Evolutionary conservation across 2,329 filamentous ascomycete species (phyloP).

Genomic region (Clonostachys solani): DNA sequence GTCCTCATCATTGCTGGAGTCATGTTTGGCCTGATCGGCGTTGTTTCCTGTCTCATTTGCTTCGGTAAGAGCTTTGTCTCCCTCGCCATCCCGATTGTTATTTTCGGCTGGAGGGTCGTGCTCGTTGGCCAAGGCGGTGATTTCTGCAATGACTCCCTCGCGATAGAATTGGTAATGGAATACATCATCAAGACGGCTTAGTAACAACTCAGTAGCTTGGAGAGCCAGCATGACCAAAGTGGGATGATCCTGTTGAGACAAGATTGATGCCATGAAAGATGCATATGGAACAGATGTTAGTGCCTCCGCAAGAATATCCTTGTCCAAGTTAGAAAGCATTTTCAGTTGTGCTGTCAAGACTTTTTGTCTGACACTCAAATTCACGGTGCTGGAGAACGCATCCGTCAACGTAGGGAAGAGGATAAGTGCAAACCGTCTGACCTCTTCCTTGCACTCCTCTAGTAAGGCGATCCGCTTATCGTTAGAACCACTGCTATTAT

Average conservation of each 20-base stretch:
- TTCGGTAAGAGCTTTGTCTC: constrained; percentile 1
- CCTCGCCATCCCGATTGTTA: constrained; percentile 8
- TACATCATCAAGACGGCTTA: constrained; percentile 78
- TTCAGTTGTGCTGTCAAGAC: constrained; percentile 94
- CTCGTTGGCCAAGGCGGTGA: constrained; percentile 68
- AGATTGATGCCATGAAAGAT: constrained; percentile 89
- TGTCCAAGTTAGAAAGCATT: constrained; percentile 95
- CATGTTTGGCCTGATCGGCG: constrained; percentile 10
- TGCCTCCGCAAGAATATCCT: constrained; percentile 77
- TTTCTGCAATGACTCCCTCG: constrained; percentile 91
- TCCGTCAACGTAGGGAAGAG: constrained; percentile 93
- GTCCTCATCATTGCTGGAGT: constrained; percentile 9
- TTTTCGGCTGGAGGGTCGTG: constrained; percentile 23
- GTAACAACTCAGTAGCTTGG: constrained; percentile 82
- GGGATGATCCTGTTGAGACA: constrained; percentile 92
- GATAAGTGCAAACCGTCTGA: constrained; percentile 89
- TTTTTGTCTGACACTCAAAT: constrained; percentile 89
- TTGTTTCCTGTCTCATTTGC: constrained; percentile 11
- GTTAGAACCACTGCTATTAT: constrained; percentile 45
- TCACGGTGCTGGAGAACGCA: constrained; percentile 96
- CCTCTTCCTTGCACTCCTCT: constrained; percentile 76
- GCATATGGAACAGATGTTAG: constrained; percentile 87
- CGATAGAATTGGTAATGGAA: constrained; percentile 97
- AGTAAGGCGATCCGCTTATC: constrained; percentile 81
- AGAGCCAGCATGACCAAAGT: constrained; percentile 82